Evolutionary conservation across 1,284 basidiomycete genomes (phyloP).

Genomic region (Cutaneotrichosporon sp.): DNA sequence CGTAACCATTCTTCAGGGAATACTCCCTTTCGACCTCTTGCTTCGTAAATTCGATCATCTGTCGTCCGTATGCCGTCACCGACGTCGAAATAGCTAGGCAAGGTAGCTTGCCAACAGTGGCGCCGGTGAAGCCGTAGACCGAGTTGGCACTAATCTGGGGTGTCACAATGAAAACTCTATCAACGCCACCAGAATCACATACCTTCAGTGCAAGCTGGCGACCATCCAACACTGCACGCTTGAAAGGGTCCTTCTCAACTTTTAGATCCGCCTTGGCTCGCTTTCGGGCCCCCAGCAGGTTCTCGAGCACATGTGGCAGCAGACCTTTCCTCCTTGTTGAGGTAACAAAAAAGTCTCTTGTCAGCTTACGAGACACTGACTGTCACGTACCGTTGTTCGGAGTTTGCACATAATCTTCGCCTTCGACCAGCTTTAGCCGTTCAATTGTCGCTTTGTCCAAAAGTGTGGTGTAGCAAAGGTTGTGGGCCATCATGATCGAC

Average conservation of each 20-base stretch:
- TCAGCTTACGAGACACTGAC: neutral
- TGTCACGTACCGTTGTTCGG: conserved; percentile 74
- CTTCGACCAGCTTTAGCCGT: conserved; percentile 67
- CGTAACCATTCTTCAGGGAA: conserved; percentile 73
- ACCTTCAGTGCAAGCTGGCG: conserved; percentile 91
- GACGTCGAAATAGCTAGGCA: conserved; percentile 91
- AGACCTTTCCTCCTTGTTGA: conserved; percentile 71
- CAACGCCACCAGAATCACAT: conserved; percentile 11
- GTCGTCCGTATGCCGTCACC: conserved; percentile 84
- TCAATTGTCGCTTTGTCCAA: conserved; percentile 72
- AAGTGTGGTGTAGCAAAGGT: conserved; percentile 90
- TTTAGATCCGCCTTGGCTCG: conserved; percentile 88
- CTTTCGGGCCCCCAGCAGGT: conserved; percentile 84
- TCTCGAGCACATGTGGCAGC: conserved; percentile 84
- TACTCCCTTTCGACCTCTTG: conserved; percentile 84
- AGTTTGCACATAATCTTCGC: conserved; percentile 66
- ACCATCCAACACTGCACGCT: conserved; percentile 87
- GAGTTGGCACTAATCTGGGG: conserved; percentile 88
- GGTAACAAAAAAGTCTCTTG: conserved; percentile 74
- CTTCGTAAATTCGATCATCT: conserved; percentile 96
- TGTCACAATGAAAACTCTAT: conserved; percentile 1
- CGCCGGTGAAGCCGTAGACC: conserved; percentile 94
- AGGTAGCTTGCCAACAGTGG: conserved; percentile 88
- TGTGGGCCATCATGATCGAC: conserved; percentile 99
- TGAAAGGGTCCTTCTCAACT: conserved; percentile 91